Evolutionary conservation across 2,329 filamentous ascomycete species (phyloP), one percentile per base, ranked within the genome.

Genomic region (Berkeleyomyces rouxiae): DNA sequence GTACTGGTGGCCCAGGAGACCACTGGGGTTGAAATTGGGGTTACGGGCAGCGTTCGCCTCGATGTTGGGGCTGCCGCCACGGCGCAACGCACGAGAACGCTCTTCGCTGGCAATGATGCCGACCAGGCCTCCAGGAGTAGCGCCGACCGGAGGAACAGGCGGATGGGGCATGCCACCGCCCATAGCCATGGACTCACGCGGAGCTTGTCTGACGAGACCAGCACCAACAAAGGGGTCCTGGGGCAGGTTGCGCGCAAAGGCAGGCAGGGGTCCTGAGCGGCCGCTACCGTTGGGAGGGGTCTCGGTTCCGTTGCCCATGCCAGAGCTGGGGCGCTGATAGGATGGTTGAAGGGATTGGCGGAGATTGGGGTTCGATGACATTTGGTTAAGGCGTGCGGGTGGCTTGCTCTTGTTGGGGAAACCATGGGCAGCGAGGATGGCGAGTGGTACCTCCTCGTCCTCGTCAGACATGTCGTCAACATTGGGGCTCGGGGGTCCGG

Each of bases 101-200:
- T 95, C 90, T 73, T 95, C 90, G 61, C 78, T 87, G 42, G 88
- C 88, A 73, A 96, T 96, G 7, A 96, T 88, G 7, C 90, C 90
- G 23, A 96, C 86, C 9, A 96, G 78, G 9, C 90, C 90, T 49
- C 88, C 89, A 0, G 87, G 86, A 10, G 51, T 58, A n/a, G 37
- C 62, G 23, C 63, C 59, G 31, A 61, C 63, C 3, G 63, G 59
- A 13, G 86, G 86, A 4, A 79, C 70, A 36, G 73, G 67, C 11
- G 57, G 46, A 7, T 55, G 51, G 16, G 51, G 33, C 5, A 36
- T 36, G 33, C 83, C 83, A 49, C 82, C 84, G 59, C 82, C 81
- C 65, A 92, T 82, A 3, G 84, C 79, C 46, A 95, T 77, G 3
- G 88, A 86, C 72, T 95, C 90, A 42, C 90, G 80, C 58, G 87